Percentiles rank a stretch among this genome's conserved stretches.
phyloP scores from a whole-genome alignment of 176 grass and related monocot species.

The Oryza glumipatula region DNA sequence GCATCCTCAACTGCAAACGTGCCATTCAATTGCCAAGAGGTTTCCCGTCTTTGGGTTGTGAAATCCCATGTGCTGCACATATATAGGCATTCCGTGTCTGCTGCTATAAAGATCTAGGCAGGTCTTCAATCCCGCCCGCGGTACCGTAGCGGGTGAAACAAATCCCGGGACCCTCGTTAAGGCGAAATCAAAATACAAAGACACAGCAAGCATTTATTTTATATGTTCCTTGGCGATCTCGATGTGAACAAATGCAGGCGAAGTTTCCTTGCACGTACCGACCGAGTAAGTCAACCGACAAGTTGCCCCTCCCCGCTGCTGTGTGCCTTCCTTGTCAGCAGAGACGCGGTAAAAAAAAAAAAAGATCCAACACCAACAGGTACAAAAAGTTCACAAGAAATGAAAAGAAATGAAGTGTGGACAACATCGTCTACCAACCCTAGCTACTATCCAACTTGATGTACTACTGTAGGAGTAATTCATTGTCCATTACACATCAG shows the following conservation, averaged over 20 bases:
- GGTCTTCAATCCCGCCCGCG: too few relatives aligned
- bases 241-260: neutral
- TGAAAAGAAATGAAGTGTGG: neutral
- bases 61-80: neutral
- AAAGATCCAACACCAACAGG: neutral
- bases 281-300: neutral
- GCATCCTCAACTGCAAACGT: too few relatives aligned
- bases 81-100: too few relatives aligned
- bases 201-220: too few relatives aligned
- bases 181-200: too few relatives aligned
- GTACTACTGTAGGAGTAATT: too few relatives aligned
- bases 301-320: too few relatives aligned
- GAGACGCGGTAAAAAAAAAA: neutral
- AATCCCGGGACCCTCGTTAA: too few relatives aligned
- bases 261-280: neutral
- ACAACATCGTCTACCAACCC: neutral
- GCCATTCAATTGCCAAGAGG: too few relatives aligned
- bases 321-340: neutral
- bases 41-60: neutral
- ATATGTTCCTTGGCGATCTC: neutral
- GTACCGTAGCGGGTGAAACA: too few relatives aligned
- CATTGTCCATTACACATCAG: conserved; percentile 21
- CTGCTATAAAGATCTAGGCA: too few relatives aligned
- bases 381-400: neutral
- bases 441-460: neutral